Evolutionary conservation across 139 green algal genomes (phyloP).

Genomic region (Cymbomonas tetramitiformis): DNA sequence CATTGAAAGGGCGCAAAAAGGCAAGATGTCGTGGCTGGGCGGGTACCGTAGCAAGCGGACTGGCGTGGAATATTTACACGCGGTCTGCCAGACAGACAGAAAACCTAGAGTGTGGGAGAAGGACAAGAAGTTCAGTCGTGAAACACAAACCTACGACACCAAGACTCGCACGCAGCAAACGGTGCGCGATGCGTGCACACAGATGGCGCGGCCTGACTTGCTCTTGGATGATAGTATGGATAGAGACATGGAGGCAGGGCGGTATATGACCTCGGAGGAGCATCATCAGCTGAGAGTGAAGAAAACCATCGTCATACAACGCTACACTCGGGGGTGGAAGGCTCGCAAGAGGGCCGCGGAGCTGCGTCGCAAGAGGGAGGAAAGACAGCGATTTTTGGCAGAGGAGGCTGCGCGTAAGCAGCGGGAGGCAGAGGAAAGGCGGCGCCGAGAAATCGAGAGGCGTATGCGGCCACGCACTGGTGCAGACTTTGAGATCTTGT

Average conservation of each 20-base stretch:
- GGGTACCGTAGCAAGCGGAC: conserved; percentile 48
- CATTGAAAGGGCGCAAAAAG: no score
- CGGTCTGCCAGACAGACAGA: conserved; percentile 42
- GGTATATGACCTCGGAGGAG: conserved; percentile 46
- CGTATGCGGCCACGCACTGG: conserved; percentile 53
- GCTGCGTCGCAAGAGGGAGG: conserved; percentile 29
- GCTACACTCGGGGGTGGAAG: conserved; percentile 39
- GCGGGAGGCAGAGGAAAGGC: conserved; percentile 12
- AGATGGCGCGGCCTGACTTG: conserved; percentile 54
- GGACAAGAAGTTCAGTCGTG: conserved; percentile 38
- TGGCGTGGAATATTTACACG: conserved; percentile 52
- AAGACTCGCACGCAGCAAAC: conserved; percentile 33
- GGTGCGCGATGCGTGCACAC: conserved; percentile 42
- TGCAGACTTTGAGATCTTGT: conserved; percentile 62
- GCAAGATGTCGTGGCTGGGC: conserved; percentile 44
- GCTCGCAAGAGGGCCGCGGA: conserved; percentile 32
- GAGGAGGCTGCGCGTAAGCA: not conserved
- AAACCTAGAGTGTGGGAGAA: conserved; percentile 27
- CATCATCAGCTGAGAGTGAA: conserved; percentile 20
- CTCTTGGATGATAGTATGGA: conserved; percentile 43
- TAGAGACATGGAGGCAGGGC: conserved; percentile 22
- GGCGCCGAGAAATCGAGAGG: conserved; percentile 45
- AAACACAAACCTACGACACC: conserved; percentile 45
- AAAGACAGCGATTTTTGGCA: conserved; percentile 37
- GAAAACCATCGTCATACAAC: conserved; percentile 45